phyloP scores from a whole-genome alignment of 2,329 filamentous ascomycete species.

The Colletotrichum sp. region DNA sequence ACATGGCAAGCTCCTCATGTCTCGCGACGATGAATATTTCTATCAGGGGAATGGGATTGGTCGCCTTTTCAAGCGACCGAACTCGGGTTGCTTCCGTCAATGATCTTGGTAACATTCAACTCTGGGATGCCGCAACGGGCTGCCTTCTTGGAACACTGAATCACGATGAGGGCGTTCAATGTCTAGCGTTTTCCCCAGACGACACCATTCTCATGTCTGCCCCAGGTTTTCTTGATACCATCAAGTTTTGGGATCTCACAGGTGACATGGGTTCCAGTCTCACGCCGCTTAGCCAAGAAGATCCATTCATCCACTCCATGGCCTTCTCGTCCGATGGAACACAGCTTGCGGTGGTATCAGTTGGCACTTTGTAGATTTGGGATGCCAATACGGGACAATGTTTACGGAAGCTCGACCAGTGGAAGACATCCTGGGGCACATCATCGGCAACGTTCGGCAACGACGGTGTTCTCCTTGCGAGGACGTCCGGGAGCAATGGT shows the following conservation, averaged over 20 bases:
- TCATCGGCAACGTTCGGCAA: too few relatives aligned
- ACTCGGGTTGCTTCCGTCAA: too few relatives aligned
- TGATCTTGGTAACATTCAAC: too few relatives aligned
- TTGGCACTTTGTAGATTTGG: too few relatives aligned
- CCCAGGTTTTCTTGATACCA: accelerated
- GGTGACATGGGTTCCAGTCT: too few relatives aligned
- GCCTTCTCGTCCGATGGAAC: background rate
- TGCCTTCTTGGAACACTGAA: background rate
- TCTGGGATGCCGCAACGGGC: background rate
- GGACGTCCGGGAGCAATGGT: accelerated
- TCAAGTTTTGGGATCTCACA: background rate
- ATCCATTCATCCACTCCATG: background rate
- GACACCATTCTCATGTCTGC: background rate
- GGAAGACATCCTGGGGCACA: accelerated
- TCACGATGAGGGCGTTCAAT: accelerated
- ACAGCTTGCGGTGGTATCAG: background rate
- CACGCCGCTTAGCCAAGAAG: background rate
- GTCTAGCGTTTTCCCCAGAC: background rate
- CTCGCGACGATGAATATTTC: background rate
- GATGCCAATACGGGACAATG: too few relatives aligned
- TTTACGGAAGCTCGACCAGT: too few relatives aligned
- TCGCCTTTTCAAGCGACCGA: too few relatives aligned
- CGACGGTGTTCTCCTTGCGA: too few relatives aligned
- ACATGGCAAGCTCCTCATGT: accelerated
- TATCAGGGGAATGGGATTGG: too few relatives aligned